phyloP scores from a whole-genome alignment of 2,329 filamentous ascomycete genomes.

The Nemania serpens region DNA sequence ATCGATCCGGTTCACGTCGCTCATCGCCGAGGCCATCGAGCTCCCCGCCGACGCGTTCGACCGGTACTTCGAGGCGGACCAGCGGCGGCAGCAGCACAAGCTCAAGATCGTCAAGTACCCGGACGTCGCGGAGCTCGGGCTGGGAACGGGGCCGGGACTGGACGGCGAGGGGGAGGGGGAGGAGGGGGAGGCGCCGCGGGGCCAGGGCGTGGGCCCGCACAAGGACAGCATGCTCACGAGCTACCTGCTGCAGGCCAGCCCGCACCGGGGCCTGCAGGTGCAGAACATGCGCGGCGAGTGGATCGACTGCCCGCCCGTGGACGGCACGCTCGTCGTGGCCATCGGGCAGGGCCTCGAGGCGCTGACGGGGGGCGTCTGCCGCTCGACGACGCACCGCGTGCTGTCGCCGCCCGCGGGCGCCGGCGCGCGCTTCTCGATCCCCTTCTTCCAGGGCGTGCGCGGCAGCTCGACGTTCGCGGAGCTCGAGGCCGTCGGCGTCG shows the following conservation, averaged over 20 bases:
- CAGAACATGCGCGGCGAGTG: slow-evolving; percentile 79
- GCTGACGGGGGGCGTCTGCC: slow-evolving; percentile 80
- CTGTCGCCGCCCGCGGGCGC: slow-evolving; percentile 71
- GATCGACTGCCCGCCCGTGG: slow-evolving; percentile 80
- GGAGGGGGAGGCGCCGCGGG: slow-evolving; percentile 42
- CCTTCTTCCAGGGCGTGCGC: slow-evolving; percentile 87
- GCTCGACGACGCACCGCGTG: slow-evolving; percentile 81
- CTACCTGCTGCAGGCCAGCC: slow-evolving; percentile 78
- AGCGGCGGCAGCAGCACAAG: slow-evolving; percentile 73
- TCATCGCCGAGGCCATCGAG: slow-evolving; percentile 83
- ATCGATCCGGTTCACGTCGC: slow-evolving; percentile 73
- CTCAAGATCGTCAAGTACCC: slow-evolving; percentile 90
- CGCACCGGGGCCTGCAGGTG: slow-evolving; percentile 79
- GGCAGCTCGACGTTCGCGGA: slow-evolving; percentile 80
- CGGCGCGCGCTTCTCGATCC: slow-evolving; percentile 77
- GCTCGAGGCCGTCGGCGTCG: slow-evolving; percentile 66
- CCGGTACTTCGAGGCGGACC: slow-evolving; percentile 70
- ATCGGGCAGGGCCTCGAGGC: slow-evolving; percentile 89
- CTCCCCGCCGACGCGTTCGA: slow-evolving; percentile 72
- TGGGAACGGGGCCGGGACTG: too few relatives aligned
- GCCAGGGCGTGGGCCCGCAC: slow-evolving; percentile 75
- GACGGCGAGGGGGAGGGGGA: slow-evolving; percentile 32
- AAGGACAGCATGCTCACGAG: slow-evolving; percentile 85
- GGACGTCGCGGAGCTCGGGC: slow-evolving; percentile 68
- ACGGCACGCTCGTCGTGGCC: slow-evolving; percentile 80